Evolutionary conservation across 495 filamentous ascomycete genomes (phyloP), one percentile per base, ranked within the genome.

Genomic region (Penicillium odoratum): DNA sequence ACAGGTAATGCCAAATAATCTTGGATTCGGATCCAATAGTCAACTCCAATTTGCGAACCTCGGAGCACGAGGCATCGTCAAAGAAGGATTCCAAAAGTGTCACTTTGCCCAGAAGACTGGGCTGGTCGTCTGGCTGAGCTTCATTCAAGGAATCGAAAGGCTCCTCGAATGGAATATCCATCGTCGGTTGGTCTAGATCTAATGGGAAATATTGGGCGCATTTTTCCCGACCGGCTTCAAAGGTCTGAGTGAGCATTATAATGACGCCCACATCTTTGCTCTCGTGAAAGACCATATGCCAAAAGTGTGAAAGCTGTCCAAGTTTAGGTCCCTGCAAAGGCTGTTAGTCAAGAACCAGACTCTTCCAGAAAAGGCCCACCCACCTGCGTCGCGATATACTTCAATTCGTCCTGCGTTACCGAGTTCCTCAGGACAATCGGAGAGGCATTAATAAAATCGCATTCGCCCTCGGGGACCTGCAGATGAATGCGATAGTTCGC

Each of bases 381-480:
- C 75, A 80, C 88, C 78, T 82, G 87, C 47, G 78, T 92, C 53
- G 80, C 86, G 63, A 91, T 90, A 65, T 86, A 91, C 45, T 72
- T 81, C 55, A 79, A 76, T 49, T 79, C 69, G 42, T 74, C 69
- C 38, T 72, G 64, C 15, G 83, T 80, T 9, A 76, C 72, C 7
- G 83, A 81, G 55, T 84, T 83, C 36, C 72, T 75, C 29, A 97
- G 76, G 6, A 79, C 65, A 46, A 99, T 95, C 18, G 92, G 91
- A 7, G 91, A 96, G 18, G 94, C 94, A 69, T 99, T 99, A 78
- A 98, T 95, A 73, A 98, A 99, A 71, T 97, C 90, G 61, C 86
- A 85, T 55, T 86, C 75, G 13, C 88, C 91, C 30, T 87, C 83
- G 10, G 90, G 88, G 3, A 98, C 94, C 34, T 82, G 82, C 25